Conservation (phyloP, 352 stramenopile species). For the Ophiocytium majus region DNA sequence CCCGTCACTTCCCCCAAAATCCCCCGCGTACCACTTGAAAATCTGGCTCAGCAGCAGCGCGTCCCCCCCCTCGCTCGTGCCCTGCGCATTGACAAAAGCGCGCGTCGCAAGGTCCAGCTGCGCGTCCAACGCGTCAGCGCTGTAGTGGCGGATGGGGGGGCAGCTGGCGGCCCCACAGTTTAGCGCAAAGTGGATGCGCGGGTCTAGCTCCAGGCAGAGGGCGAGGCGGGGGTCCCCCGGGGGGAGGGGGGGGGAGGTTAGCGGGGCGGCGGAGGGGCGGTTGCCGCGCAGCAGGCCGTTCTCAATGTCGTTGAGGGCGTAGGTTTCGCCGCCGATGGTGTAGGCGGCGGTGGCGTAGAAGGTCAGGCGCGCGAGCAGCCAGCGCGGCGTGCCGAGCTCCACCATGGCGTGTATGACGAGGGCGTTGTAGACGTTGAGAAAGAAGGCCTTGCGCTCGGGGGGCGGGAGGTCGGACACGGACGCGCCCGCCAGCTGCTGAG, state of each 20-base stretch:
- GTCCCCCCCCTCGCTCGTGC: conserved; percentile 40
- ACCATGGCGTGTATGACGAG: conserved; percentile 68
- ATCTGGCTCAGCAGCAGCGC: conserved; percentile 59
- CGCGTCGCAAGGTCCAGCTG: conserved; percentile 61
- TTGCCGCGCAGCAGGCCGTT: conserved; percentile 67
- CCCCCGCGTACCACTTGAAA: conserved; percentile 63
- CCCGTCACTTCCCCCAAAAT: conserved; percentile 60
- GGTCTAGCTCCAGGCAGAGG: conserved; percentile 54
- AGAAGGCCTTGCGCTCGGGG: conserved; percentile 58
- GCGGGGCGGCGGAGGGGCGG: neutral
- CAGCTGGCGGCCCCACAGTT: conserved; percentile 67
- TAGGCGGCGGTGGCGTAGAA: conserved; percentile 56
- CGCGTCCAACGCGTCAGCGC: conserved; percentile 59
- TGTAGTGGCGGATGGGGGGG: conserved; percentile 64
- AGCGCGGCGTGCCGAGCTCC: conserved; percentile 57
- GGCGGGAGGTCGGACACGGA: neutral
- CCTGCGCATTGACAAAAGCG: conserved; percentile 62
- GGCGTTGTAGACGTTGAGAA: conserved; percentile 73
- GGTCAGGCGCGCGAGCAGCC: conserved; percentile 5
- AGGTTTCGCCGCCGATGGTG: conserved; percentile 58
- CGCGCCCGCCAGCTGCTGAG: neutral
- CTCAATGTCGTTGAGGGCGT: conserved; percentile 66
- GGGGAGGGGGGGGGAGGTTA: neutral
- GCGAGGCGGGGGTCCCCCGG: neutral
- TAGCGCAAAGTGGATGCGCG: conserved; percentile 68